Conservation (phyloP, 2,329 filamentous ascomycete genomes). For the Ophiostoma pallidulum region DNA sequence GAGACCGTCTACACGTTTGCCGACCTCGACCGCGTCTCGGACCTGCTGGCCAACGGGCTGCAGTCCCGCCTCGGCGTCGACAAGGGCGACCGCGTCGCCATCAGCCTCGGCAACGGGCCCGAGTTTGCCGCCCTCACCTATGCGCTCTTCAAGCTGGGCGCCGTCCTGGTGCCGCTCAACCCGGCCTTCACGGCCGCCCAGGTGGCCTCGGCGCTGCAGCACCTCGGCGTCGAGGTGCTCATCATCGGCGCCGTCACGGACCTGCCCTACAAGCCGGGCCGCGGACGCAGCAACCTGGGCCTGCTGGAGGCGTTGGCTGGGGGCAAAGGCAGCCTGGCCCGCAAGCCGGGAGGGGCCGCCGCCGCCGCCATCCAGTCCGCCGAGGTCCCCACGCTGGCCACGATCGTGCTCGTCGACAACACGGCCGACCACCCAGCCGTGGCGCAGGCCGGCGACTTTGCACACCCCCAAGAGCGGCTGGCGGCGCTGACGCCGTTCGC, state of each 20-base stretch:
- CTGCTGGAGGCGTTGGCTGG: constrained; percentile 39
- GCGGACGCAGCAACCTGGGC: constrained; percentile 42
- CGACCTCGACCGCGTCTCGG: constrained; percentile 65
- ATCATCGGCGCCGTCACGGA: constrained; percentile 85
- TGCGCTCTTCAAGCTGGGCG: constrained; percentile 89
- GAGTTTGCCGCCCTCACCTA: constrained; percentile 83
- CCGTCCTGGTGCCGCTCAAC: constrained; percentile 86
- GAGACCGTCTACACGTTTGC: constrained; percentile 67
- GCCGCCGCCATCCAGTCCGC: constrained; percentile 31
- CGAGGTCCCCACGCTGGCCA: constrained; percentile 57
- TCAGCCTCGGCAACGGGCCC: constrained; percentile 75
- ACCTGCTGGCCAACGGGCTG: constrained; percentile 63
- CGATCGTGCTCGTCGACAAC: constrained; percentile 74
- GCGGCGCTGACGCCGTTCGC: constrained; percentile 38
- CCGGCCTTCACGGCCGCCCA: constrained; percentile 77
- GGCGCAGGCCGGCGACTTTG: constrained; percentile 28
- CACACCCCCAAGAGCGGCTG: constrained; percentile 13
- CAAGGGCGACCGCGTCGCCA: constrained; percentile 76
- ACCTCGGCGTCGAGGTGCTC: constrained; percentile 63
- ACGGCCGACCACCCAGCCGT: constrained; percentile 38
- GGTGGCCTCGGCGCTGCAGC: constrained; percentile 66
- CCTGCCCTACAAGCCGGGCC: constrained; percentile 54
- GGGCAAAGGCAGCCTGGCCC: constrained; percentile 26
- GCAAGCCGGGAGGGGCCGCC: too few species aligned
- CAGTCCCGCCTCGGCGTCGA: constrained; percentile 54